These are phyloP conservation scores for Epithemia pelagica DNA, from an alignment of 108 stramenopile genomes.

Conservation along the genomic window DNA sequence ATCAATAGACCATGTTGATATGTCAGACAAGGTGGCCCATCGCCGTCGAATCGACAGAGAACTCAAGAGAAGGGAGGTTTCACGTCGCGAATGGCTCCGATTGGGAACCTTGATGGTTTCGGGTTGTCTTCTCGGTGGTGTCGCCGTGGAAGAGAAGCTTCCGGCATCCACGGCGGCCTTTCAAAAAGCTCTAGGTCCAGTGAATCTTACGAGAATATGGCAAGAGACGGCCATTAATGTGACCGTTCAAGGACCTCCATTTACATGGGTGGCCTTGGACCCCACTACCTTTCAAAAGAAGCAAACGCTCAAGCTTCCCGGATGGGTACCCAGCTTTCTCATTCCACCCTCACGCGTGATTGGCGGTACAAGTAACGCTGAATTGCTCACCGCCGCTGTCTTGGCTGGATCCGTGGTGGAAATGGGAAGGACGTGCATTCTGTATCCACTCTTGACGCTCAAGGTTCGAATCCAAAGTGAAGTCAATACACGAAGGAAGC, in stretches of 20 bases:
- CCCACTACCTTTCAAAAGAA: constrained; percentile 31
- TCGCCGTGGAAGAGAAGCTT: not conserved
- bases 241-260: constrained; percentile 18
- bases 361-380: constrained; percentile 53
- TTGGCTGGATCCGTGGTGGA: constrained; percentile 65
- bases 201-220: constrained; percentile 39
- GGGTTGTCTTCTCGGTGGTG: not conserved
- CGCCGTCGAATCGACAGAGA: not conserved
- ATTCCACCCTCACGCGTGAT: constrained; percentile 40
- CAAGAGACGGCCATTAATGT: constrained; percentile 41
- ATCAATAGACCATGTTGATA: too few species aligned
- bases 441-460: constrained; percentile 70
- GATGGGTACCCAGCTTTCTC: constrained; percentile 29
- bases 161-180: not conserved
- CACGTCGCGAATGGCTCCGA: not conserved
- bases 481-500: constrained; percentile 9
- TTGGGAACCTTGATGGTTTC: not conserved
- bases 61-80: not conserved
- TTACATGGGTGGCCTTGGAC: constrained; percentile 26
- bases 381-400: constrained; percentile 59
- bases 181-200: constrained; percentile 19
- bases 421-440: constrained; percentile 51
- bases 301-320: constrained; percentile 20
- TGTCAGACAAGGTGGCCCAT: too few species aligned
- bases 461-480: constrained; percentile 70